These are phyloP conservation scores for Thermomyces lanuginosus DNA, from an alignment of 2,329 filamentous ascomycete species.

Conservation along the genomic window DNA sequence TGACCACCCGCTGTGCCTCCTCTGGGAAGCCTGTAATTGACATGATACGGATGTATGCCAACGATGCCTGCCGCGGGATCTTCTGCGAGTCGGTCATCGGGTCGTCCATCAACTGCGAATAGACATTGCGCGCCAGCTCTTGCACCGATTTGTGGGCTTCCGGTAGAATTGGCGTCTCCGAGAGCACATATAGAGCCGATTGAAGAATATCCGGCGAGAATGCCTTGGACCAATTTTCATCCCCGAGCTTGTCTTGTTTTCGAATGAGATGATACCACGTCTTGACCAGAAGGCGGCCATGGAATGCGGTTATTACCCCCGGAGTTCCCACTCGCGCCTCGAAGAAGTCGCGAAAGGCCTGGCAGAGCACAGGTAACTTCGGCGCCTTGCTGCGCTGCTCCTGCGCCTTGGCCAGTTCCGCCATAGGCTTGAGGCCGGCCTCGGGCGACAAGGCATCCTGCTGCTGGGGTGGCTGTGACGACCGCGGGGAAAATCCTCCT, in stretches of 20 bases:
- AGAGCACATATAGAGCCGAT: slow-evolving; percentile 24
- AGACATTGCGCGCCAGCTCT: slow-evolving; percentile 18
- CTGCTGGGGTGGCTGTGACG: slow-evolving; percentile 33
- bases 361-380: slow-evolving; percentile 42
- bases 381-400: slow-evolving; percentile 50
- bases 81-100: slow-evolving; percentile 26
- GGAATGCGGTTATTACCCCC: slow-evolving; percentile 44
- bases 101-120: slow-evolving; percentile 20
- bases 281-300: slow-evolving; percentile 44
- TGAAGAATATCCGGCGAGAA: slow-evolving; percentile 25
- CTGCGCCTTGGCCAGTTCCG: slow-evolving; percentile 48
- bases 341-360: slow-evolving; percentile 51
- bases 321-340: slow-evolving; percentile 33
- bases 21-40: slow-evolving; percentile 38
- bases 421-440: slow-evolving; percentile 51
- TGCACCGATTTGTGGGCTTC: slow-evolving; percentile 24
- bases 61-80: slow-evolving; percentile 23
- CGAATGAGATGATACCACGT: slow-evolving; percentile 46
- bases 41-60: slow-evolving; percentile 35
- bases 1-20: slow-evolving; percentile 36
- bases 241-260: slow-evolving; percentile 15
- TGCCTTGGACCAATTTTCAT: slow-evolving; percentile 19
- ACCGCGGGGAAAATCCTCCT: slow-evolving; percentile 19
- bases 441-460: slow-evolving; percentile 45
- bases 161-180: slow-evolving; percentile 19